A percentile compares a stretch with the other conserved stretches of the same genome.
phyloP scores from a whole-genome alignment of 2,329 filamentous ascomycete species.

The Colletotrichum godetiae region DNA sequence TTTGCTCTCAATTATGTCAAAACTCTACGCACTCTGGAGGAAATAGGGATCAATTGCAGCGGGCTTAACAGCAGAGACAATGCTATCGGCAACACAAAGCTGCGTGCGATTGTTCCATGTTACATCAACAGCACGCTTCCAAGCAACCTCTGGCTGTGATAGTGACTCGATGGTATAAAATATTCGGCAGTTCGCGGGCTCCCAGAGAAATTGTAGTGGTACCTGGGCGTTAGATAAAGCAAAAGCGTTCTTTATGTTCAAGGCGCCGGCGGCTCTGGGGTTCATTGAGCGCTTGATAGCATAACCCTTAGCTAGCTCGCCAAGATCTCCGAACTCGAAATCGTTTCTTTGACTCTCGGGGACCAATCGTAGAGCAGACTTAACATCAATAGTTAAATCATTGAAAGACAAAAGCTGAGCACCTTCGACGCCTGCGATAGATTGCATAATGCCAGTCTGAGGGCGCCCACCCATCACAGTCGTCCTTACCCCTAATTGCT shows the following conservation, averaged over 20 bases:
- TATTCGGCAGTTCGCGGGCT: slow-evolving; percentile 58
- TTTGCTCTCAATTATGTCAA: too few species aligned
- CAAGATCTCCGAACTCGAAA: slow-evolving; percentile 41
- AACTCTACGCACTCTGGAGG: too few species aligned
- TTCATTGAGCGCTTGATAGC: slow-evolving; percentile 42
- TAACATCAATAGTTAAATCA: slow-evolving; percentile 41
- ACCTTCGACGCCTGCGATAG: slow-evolving; percentile 61
- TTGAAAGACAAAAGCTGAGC: slow-evolving; percentile 48
- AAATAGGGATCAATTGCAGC: slow-evolving; percentile 38
- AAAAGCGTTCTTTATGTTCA: slow-evolving; percentile 52
- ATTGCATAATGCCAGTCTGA: slow-evolving; percentile 57
- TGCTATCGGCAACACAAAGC: slow-evolving; percentile 48
- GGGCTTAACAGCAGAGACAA: slow-evolving; percentile 36
- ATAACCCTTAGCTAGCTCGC: slow-evolving; percentile 47
- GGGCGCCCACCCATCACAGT: slow-evolving; percentile 60
- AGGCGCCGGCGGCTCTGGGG: slow-evolving; percentile 39
- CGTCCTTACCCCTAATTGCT: slow-evolving; percentile 58
- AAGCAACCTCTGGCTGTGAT: slow-evolving; percentile 50
- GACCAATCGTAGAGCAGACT: slow-evolving; percentile 40
- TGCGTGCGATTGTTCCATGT: slow-evolving; percentile 46
- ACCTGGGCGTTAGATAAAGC: slow-evolving; percentile 43
- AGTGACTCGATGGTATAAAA: slow-evolving; percentile 59
- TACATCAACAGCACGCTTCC: slow-evolving; percentile 51
- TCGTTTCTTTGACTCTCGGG: slow-evolving; percentile 34
- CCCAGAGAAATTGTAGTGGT: slow-evolving; percentile 58